phyloP scores from a whole-genome alignment of 164 flowering plant genomes.

The Santalum album region DNA sequence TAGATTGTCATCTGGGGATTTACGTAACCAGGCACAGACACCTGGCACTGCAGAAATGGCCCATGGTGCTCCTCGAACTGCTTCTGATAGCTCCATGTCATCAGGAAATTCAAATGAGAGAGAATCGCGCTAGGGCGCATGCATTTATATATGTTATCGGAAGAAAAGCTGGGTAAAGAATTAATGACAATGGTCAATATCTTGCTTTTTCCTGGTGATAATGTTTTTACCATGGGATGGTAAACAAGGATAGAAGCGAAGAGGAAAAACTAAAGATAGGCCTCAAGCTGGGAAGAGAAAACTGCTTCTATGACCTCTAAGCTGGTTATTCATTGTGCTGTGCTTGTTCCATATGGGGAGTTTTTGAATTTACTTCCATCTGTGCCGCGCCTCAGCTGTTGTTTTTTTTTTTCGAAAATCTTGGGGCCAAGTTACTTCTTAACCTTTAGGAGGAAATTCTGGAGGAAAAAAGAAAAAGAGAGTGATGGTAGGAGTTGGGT shows the following conservation, averaged over 20 bases:
- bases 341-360: conserved; percentile 11
- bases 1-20: conserved; percentile 18
- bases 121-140: conserved; percentile 6
- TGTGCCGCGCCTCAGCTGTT: conserved; percentile 14
- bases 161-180: background rate
- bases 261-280: background rate
- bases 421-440: conserved; percentile 15
- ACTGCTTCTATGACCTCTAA: too few species aligned
- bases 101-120: conserved; percentile 13
- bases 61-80: conserved; percentile 8
- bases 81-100: conserved; percentile 9
- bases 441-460: background rate
- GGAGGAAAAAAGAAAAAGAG: background rate
- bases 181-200: background rate
- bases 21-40: conserved; percentile 12
- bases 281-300: too few species aligned
- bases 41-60: conserved; percentile 6
- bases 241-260: background rate
- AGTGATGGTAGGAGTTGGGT: conserved; percentile 7
- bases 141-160: background rate
- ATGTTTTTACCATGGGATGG: conserved; percentile 7
- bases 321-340: too few species aligned
- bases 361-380: conserved; percentile 13
- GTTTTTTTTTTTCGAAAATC: conserved; percentile 4
- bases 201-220: conserved; percentile 6